Base-by-base conservation (phyloP, 1,284 basidiomycete genomes). In the Fistulinella staudtii region DNA sequence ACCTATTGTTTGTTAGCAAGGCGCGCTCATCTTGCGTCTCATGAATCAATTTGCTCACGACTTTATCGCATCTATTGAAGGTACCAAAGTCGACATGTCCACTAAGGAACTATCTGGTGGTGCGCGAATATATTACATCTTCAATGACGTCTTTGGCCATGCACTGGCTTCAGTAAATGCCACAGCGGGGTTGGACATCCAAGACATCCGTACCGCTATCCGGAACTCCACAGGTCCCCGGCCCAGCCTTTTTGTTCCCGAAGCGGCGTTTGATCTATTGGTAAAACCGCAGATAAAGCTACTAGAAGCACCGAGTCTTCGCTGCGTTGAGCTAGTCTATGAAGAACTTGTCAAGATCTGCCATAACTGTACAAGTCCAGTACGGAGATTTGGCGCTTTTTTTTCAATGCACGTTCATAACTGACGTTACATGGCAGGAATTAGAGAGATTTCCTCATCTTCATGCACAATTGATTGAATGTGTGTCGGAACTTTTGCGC, bases 1-100 rank as follows among this genome's bases (percentile, higher is more conserved):
- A 41, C 35, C 24, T 24, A 63, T 34, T 1, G 13, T 41, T 25
- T 30, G 10, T 53, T 61, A 80, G 74, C 85, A 93, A 83, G 92
- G 93, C 20, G 79, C 81, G 1, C 75, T 97, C 21, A 82, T 97
- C 55, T 80, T 97, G 40, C 89, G 94, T 51, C 80, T 98, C 41
- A 99, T 99, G 96, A 99, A 96, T 37, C 93, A 95, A 70, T 99
- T 99, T 61, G 94, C 94, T 3, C 85, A 92, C 37, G 96, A 99
- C 71, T 99, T 98, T 60, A 81, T 99, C 44, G 86, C 94, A 2
- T 97, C 93, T 14, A 97, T 99, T 58, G 96, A 99, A 57, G 96
- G 96, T 40, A 98, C 93, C n/a, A 91, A 92, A 46, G 80, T 95
- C 37, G 92, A 97, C 55, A 91, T 98, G 56, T 96, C 93, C 2